A percentile compares a stretch with the other conserved stretches of the same genome.
These are phyloP conservation scores for Byssochlamys sp. DNA, from an alignment of 2,329 filamentous ascomycete genomes.

Conservation along the genomic window DNA sequence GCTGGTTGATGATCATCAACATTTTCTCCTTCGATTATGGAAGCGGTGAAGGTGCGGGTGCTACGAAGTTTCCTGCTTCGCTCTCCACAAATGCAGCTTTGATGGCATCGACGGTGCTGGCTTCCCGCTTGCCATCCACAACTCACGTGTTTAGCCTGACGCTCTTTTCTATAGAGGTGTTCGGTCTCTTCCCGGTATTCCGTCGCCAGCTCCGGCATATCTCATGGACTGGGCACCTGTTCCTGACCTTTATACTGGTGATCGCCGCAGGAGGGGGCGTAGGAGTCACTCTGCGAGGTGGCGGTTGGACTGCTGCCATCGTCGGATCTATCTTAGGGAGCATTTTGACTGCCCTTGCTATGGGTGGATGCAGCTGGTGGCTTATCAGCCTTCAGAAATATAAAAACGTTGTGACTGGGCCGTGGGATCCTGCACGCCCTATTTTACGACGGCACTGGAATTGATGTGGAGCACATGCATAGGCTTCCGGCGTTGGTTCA, in stretches of 20 bases:
- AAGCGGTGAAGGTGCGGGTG: slow-evolving; percentile 40
- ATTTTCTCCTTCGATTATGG: slow-evolving; percentile 98
- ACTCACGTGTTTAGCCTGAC: slow-evolving; percentile 92
- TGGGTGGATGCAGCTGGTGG: slow-evolving; percentile 97
- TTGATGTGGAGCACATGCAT: slow-evolving; percentile 10
- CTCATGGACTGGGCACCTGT: slow-evolving; percentile 70
- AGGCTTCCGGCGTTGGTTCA: not conserved
- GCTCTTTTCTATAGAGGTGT: slow-evolving; percentile 93
- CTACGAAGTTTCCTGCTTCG: slow-evolving; percentile 46
- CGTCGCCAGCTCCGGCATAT: slow-evolving; percentile 74
- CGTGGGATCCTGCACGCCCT: slow-evolving; percentile 91
- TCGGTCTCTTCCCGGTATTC: slow-evolving; percentile 95
- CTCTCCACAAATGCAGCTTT: slow-evolving; percentile 91
- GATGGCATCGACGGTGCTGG: slow-evolving; percentile 91
- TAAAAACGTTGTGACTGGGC: slow-evolving; percentile 96
- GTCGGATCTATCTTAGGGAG: slow-evolving; percentile 67
- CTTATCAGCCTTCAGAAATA: slow-evolving; percentile 93
- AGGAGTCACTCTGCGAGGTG: slow-evolving; percentile 50
- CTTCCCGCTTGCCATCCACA: slow-evolving; percentile 76
- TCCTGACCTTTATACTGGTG: slow-evolving; percentile 66
- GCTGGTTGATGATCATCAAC: slow-evolving; percentile 86
- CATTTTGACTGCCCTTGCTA: slow-evolving; percentile 64
- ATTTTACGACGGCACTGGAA: slow-evolving; percentile 37
- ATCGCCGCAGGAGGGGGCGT: slow-evolving; percentile 71
- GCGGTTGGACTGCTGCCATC: slow-evolving; percentile 47